Base-by-base conservation (phyloP, 768 basidiomycete genomes). In the Mrakia frigida region DNA sequence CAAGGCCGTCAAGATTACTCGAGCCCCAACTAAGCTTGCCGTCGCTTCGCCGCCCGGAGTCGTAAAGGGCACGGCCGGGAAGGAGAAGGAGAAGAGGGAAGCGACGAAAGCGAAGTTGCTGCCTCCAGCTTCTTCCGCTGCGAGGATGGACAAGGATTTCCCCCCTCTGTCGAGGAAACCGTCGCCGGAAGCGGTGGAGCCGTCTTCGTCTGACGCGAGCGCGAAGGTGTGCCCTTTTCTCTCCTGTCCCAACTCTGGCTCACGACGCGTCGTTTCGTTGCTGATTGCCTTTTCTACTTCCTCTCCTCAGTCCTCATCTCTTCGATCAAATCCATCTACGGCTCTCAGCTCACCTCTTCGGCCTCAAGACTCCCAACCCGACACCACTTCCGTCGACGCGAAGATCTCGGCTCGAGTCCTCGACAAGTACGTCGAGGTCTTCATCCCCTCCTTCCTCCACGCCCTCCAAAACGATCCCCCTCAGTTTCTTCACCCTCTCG, bases 341-440 rank as follows among this genome's bases (percentile, higher is more conserved):
- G 65, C 65, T 39, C 35, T 39, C 23, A 68, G 35, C 18, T 68
- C 65, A 1, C 37, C 65, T 18, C 6, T 37, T n/a, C 35, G 37
- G 6, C 37, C 23, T n/a, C 37, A 21, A 35, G 65, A 35, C 18
- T 41, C 65, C 11, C 25, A 35, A 37, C 6, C 56, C 56, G 39
- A 41, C 25, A 68, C 23, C 25, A 68, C 37, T 21, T 68, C 35
- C 25, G 25, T 68, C 39, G 65, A 68, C 18, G 65, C 65, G 25
- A 39, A 41, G 37, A 7, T 39, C 37, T 39, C 65, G 3, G 65
- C 65, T 39, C 65, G 65, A 3, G 52, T 28, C 4, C 53, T 72
- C 9, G 70, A 72, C 52, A 21, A 31, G 52, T 72, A 72, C 53
- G 70, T 39, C 6, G 70, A 72, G 11, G n/a, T 35, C 21, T 72